A percentile compares a stretch with the other conserved stretches of the same genome.
Evolutionary conservation across 140 eudicot species (phyloP).

Genomic region (Stevia rebaudiana): DNA sequence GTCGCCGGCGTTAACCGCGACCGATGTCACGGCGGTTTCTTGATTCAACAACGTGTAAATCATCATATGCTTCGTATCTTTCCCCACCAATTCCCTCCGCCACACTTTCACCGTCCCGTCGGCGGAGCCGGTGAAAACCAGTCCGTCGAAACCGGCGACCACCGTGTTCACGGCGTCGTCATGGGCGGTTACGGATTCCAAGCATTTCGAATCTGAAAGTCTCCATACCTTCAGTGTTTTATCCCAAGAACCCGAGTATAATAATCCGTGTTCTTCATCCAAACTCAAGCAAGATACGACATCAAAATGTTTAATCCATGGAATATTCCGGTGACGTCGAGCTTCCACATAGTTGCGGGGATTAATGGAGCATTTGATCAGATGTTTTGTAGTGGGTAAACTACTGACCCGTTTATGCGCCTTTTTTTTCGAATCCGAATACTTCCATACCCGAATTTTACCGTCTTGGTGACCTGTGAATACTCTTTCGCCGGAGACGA

Average conservation of each 20-base stretch:
- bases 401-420: background rate
- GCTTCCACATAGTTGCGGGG: background rate
- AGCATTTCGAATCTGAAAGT: slow-evolving; percentile 1
- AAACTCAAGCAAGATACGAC: slow-evolving; percentile 1
- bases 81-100: slow-evolving; percentile 7
- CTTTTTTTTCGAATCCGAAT: background rate
- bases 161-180: slow-evolving; percentile 8
- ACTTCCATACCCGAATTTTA: slow-evolving; percentile 8
- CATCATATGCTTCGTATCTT: slow-evolving; percentile 1
- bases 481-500: background rate
- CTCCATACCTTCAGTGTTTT: background rate
- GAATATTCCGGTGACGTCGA: background rate
- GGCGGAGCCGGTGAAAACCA: background rate
- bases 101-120: slow-evolving; percentile 12
- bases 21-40: slow-evolving; percentile 10
- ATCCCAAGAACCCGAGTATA: slow-evolving; percentile 7
- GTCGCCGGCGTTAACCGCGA: background rate
- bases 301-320: slow-evolving; percentile 5
- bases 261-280: background rate
- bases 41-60: background rate
- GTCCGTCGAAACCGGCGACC: background rate
- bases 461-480: slow-evolving; percentile 15
- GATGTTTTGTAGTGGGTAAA: background rate
- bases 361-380: slow-evolving; percentile 1
- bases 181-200: background rate